A percentile compares a stretch with the other conserved stretches of the same genome.
phyloP scores from a whole-genome alignment of 1,139 yeast species.

The Kodamaea anthophila region DNA sequence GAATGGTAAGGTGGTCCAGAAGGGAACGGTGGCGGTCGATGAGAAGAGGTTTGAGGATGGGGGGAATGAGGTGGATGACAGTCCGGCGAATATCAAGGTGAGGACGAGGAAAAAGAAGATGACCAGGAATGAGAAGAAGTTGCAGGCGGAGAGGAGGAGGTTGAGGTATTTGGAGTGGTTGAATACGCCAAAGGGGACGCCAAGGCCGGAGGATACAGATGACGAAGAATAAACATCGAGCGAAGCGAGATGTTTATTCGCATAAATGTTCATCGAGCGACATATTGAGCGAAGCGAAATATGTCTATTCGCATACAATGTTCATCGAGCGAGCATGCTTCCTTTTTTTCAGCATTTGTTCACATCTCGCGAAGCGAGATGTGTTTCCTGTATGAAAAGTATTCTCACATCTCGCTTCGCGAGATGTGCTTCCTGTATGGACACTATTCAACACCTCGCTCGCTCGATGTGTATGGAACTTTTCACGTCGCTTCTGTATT shows the following conservation, averaged over 20 bases:
- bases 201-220: conserved; percentile 88
- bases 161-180: conserved; percentile 92
- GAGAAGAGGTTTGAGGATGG: conserved; percentile 72
- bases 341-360: too few species aligned
- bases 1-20: conserved; percentile 82
- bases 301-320: too few species aligned
- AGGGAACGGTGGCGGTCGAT: conserved; percentile 74
- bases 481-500: too few species aligned
- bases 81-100: conserved; percentile 94
- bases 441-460: too few species aligned
- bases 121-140: conserved; percentile 93
- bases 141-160: conserved; percentile 90
- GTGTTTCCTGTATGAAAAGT: too few species aligned
- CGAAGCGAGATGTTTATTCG: background rate
- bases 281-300: too few species aligned
- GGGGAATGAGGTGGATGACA: conserved; percentile 65
- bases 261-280: background rate
- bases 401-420: too few species aligned
- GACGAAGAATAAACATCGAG: conserved; percentile 52
- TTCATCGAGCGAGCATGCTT: too few species aligned
- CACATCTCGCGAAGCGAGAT: too few species aligned
- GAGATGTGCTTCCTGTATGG: too few species aligned
- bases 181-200: conserved; percentile 94
- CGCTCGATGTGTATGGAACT: too few species aligned
- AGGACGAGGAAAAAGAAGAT: conserved; percentile 90